These are phyloP conservation scores for Chaetomium olivaceum DNA, from an alignment of 2,329 filamentous ascomycete genomes.

Conservation along the genomic window DNA sequence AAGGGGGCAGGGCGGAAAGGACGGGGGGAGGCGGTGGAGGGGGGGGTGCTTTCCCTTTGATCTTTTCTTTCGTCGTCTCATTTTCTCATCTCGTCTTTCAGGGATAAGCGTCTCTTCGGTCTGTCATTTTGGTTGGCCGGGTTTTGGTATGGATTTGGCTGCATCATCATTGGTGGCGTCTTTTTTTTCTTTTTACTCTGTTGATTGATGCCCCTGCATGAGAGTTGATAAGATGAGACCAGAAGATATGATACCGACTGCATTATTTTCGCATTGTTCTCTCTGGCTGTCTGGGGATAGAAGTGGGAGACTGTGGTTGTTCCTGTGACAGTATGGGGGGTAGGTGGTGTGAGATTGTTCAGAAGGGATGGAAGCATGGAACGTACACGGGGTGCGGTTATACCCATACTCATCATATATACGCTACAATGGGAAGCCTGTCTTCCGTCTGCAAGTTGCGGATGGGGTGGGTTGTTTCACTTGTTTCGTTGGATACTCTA, in stretches of 20 bases:
- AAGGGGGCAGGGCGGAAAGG: not conserved
- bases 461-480: not conserved
- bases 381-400: constrained; percentile 3
- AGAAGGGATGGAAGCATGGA: not conserved
- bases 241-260: constrained; percentile 19
- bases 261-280: constrained; percentile 9
- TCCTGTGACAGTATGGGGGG: not conserved
- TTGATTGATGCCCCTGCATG: constrained; percentile 8
- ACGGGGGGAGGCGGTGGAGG: not conserved
- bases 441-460: not conserved
- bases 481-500: not conserved
- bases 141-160: constrained; percentile 15
- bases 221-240: constrained; percentile 14
- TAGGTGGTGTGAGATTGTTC: not conserved
- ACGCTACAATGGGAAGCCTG: not conserved
- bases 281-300: not conserved
- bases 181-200: not conserved
- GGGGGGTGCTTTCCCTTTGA: not conserved
- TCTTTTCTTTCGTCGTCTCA: not conserved
- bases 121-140: constrained; percentile 2
- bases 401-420: constrained; percentile 9
- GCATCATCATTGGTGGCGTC: constrained; percentile 20
- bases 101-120: constrained; percentile 5
- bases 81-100: constrained; percentile 3
- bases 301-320: not conserved